Conservation (phyloP, 768 basidiomycete species). For the Amanita exitialis region DNA sequence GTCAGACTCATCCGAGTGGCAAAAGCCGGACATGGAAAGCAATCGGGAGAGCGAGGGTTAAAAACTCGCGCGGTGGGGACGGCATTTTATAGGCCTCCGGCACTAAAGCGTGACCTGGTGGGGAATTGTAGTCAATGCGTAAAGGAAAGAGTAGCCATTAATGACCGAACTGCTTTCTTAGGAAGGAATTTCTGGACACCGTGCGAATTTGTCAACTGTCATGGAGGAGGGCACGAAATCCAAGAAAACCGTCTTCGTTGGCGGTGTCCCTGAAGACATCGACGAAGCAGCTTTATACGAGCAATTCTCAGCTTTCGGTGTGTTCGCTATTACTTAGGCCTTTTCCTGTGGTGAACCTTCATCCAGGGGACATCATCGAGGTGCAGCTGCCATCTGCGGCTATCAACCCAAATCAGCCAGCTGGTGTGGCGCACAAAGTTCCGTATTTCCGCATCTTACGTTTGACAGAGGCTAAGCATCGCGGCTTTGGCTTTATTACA, state of each 20-base stretch:
- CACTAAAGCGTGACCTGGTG: background rate
- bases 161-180: constrained; percentile 14
- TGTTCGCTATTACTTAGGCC: constrained; percentile 13
- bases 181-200: constrained; percentile 17
- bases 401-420: constrained; percentile 50
- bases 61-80: background rate
- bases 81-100: background rate
- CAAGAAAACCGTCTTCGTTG: constrained; percentile 84
- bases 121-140: constrained; percentile 13
- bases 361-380: constrained; percentile 82
- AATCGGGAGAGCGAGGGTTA: background rate
- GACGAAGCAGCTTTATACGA: constrained; percentile 72
- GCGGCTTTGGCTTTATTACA: constrained; percentile 92
- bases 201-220: constrained; percentile 1
- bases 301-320: constrained; percentile 83
- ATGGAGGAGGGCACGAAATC: constrained; percentile 80
- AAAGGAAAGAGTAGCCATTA: constrained; percentile 18
- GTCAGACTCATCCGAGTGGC: constrained; percentile 21
- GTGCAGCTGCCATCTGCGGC: constrained; percentile 79
- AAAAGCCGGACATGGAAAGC: constrained; percentile 13
- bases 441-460: constrained; percentile 3
- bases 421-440: constrained; percentile 26
- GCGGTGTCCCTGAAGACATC: constrained; percentile 75
- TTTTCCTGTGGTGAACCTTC: constrained; percentile 5
- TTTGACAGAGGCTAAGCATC: constrained; percentile 61